Evolutionary conservation across 768 basidiomycete genomes (phyloP).

Genomic region (Cytidiella melzeri): DNA sequence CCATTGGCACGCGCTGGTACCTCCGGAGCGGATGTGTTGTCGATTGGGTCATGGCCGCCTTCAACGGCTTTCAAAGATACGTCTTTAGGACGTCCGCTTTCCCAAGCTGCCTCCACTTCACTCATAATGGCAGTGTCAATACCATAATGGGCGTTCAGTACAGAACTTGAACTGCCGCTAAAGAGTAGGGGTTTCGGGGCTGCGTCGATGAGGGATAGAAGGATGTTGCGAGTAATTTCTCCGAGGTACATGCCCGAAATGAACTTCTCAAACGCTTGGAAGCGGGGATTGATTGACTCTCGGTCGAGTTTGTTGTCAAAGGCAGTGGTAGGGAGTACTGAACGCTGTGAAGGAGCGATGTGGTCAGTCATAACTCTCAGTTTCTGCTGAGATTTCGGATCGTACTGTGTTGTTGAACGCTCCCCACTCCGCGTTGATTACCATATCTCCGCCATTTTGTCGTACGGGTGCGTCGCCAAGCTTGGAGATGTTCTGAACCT

Average conservation of each 20-base stretch:
- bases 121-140: slow-evolving; percentile 93
- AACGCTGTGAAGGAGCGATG: slow-evolving; percentile 42
- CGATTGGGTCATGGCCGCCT: slow-evolving; percentile 7
- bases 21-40: background rate
- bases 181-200: slow-evolving; percentile 71
- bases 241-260: slow-evolving; percentile 99
- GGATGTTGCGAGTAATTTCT: slow-evolving; percentile 82
- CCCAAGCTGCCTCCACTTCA: slow-evolving; percentile 74
- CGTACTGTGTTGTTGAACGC: slow-evolving; percentile 89
- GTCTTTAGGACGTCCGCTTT: slow-evolving; percentile 15
- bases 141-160: slow-evolving; percentile 87
- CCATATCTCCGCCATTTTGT: slow-evolving; percentile 71
- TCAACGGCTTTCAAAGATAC: slow-evolving; percentile 13
- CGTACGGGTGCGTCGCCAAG: slow-evolving; percentile 58
- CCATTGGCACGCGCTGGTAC: slow-evolving; percentile 1
- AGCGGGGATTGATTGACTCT: slow-evolving; percentile 87
- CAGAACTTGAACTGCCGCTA: slow-evolving; percentile 62
- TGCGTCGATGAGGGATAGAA: slow-evolving; percentile 77
- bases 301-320: slow-evolving; percentile 93
- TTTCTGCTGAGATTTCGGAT: background rate
- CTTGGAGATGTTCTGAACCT: slow-evolving; percentile 79
- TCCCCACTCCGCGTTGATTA: slow-evolving; percentile 98
- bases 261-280: slow-evolving; percentile 96
- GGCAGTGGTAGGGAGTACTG: slow-evolving; percentile 78
- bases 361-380: background rate